Evolutionary conservation across 441 rosid species (phyloP), one percentile per base, ranked within the genome.

Genomic region (Populus hybrid): DNA sequence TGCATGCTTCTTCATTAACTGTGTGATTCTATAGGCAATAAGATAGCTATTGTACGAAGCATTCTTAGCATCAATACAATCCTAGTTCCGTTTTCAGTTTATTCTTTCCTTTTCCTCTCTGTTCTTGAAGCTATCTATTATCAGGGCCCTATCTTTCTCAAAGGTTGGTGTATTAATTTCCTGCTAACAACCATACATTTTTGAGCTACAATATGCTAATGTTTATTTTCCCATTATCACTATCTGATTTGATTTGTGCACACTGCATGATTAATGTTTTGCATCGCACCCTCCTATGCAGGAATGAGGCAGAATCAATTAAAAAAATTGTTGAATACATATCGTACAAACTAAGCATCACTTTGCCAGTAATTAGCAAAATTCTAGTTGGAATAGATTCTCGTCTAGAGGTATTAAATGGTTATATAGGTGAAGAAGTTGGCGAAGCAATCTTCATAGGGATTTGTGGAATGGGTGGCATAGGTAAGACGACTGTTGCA

Each of bases 381-480:
- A 28, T 67, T 2, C 0, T 78, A 32, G 73, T 78, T 42, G 77
- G 81, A 57, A 67, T 78, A 18, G 77, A 73, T 14, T 66, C 59
- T 34, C 73, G 32, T 26, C 7, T 78, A n/a, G 18, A 73, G 24
- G 68, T 46, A 54, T 32, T 73, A 6, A n/a, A 10, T 8, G 6
- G 3, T 4, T 21, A 11, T 18, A 54, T 86, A 12, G 78, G 84
- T 63, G 32, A 74, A 5, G 66, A 82, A 68, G 1, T 0, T 1
- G 21, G 28, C 24, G 30, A 70, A 1, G 24, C 63, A 28, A 50
- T 34, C 20, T 20, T 70, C 0, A 38, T 75, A 8, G 82, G 82
- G 12, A 65, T 80, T 8, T 46, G 67, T 26, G 82, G 82, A n/a
- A 75, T 70, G 66, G 79, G 75, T n/a, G 79, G 82, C n/a, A 38